Percentiles rank a stretch among this genome's conserved stretches.
phyloP scores from a whole-genome alignment of 2,329 filamentous ascomycete species.

The Drechmeria coniospora region DNA sequence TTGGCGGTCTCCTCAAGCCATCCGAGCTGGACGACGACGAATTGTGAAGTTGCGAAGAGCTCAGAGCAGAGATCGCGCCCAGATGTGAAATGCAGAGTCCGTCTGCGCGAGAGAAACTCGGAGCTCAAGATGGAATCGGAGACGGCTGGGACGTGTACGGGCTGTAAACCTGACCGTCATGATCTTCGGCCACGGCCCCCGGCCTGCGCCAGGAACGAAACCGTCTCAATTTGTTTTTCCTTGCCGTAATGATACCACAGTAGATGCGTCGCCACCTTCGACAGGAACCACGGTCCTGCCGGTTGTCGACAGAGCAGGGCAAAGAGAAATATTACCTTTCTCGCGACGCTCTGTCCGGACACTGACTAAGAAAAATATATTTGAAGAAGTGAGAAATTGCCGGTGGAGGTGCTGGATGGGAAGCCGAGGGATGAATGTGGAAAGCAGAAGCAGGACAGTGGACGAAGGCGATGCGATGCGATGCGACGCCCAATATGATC shows the following conservation, averaged over 20 bases:
- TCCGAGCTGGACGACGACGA: slow-evolving; percentile 90
- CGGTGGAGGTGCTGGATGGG: background rate
- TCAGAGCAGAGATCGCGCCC: slow-evolving; percentile 44
- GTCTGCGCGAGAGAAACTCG: slow-evolving; percentile 10
- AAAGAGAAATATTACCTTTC: background rate
- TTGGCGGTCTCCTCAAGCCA: slow-evolving; percentile 89
- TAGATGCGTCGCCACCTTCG: slow-evolving; percentile 8
- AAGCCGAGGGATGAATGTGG: background rate
- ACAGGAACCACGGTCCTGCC: background rate
- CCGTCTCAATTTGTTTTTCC: slow-evolving; percentile 4
- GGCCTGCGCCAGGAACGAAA: background rate
- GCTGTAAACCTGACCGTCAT: slow-evolving; percentile 21
- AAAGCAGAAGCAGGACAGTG: too few species aligned
- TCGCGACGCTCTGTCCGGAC: slow-evolving; percentile 2
- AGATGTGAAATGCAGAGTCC: slow-evolving; percentile 10
- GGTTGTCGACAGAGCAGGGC: slow-evolving; percentile 2
- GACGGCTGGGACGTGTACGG: slow-evolving; percentile 56
- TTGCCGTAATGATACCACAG: slow-evolving; percentile 11
- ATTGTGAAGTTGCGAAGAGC: slow-evolving; percentile 66
- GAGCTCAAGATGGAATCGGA: slow-evolving; percentile 12
- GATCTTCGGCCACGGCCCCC: background rate
- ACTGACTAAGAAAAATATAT: slow-evolving; percentile 1
- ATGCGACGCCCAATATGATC: too few species aligned
- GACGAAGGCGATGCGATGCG: too few species aligned
- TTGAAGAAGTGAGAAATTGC: too few species aligned